These are phyloP conservation scores for Nannizzia gypsea DNA, from an alignment of 2,329 filamentous ascomycete species.

Conservation along the genomic window DNA sequence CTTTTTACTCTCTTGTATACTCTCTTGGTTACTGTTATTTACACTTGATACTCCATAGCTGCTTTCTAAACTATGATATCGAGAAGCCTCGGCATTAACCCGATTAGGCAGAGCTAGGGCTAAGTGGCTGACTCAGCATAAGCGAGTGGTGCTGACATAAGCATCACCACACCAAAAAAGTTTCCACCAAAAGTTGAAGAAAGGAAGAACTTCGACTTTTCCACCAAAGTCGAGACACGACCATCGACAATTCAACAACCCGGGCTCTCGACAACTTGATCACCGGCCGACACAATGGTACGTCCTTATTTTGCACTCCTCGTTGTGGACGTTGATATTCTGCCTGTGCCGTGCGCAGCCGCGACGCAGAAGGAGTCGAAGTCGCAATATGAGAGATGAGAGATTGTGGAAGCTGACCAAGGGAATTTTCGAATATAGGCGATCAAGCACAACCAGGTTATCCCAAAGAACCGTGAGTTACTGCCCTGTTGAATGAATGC, in stretches of 20 bases:
- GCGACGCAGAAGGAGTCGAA: neutral
- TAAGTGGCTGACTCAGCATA: constrained; percentile 32
- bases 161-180: constrained; percentile 32
- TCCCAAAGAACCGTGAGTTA: constrained; percentile 82
- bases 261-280: constrained; percentile 34
- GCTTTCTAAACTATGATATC: no score
- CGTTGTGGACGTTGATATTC: constrained; percentile 7
- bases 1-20: neutral
- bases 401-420: neutral
- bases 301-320: constrained; percentile 13
- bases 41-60: neutral
- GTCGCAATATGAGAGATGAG: neutral
- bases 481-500: neutral
- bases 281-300: constrained; percentile 44
- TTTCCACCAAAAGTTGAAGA: constrained; percentile 26
- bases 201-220: constrained; percentile 19
- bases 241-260: constrained; percentile 34
- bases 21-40: neutral
- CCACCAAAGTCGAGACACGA: constrained; percentile 33
- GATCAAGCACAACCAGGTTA: constrained; percentile 99
- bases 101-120: constrained; percentile 16
- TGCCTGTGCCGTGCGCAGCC: neutral
- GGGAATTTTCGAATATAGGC: constrained; percentile 43
- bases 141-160: constrained; percentile 27
- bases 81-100: neutral